Evolutionary conservation across 805 yeast genomes (phyloP).

Genomic region (Lipomyces japonicus): DNA sequence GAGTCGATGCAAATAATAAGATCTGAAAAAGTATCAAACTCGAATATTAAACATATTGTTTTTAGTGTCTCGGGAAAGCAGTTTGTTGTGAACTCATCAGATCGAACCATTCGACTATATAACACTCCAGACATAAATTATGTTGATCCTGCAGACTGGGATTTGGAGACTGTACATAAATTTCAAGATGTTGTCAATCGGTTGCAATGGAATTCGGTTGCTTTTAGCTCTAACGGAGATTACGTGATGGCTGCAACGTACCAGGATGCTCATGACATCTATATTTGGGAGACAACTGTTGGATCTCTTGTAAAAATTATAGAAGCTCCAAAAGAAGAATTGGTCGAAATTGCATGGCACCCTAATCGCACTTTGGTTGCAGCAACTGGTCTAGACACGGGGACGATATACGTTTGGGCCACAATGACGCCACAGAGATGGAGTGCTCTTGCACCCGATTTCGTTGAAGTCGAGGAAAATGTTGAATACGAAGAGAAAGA

Average conservation of each 20-base stretch:
- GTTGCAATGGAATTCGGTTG: conserved; percentile 81
- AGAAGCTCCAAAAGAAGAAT: conserved; percentile 87
- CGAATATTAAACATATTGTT: conserved; percentile 72
- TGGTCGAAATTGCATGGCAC: conserved; percentile 86
- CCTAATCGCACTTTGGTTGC: conserved; percentile 66
- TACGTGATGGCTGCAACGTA: conserved; percentile 84
- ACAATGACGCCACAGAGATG: conserved; percentile 82
- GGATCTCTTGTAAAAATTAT: conserved; percentile 85
- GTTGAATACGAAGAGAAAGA: conserved; percentile 82
- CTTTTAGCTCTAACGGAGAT: conserved; percentile 71
- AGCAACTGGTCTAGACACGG: conserved; percentile 81
- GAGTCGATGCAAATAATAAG: conserved; percentile 40
- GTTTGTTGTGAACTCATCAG: conserved; percentile 36
- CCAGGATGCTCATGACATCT: conserved; percentile 84
- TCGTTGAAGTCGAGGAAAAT: conserved; percentile 89
- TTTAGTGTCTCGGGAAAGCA: conserved; percentile 57
- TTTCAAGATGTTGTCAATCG: conserved; percentile 88
- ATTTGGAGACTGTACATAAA: conserved; percentile 67
- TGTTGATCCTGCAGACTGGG: conserved; percentile 43
- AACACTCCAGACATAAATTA: conserved; percentile 32
- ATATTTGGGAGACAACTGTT: conserved; percentile 86
- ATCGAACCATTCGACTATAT: conserved; percentile 36
- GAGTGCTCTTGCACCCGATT: conserved; percentile 96
- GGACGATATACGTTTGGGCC: conserved; percentile 78
- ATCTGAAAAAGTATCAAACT: conserved; percentile 55